These are phyloP conservation scores for Hippophae gyantsensis DNA, from an alignment of 306 rosid genomes.

Conservation along the genomic window DNA sequence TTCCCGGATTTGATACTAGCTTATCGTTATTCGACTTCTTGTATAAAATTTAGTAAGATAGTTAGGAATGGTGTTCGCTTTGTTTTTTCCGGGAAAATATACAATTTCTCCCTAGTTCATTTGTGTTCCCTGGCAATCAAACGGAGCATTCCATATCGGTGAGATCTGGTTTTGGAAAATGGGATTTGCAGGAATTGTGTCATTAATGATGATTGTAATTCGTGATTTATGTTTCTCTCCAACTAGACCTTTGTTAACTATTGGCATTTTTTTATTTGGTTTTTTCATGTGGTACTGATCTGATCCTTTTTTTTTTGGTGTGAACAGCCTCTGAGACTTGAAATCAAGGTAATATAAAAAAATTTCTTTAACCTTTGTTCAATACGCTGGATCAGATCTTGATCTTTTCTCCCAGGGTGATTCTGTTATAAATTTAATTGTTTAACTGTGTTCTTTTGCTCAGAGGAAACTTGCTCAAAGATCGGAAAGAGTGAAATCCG, in stretches of 20 bases:
- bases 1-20: slow-evolving; percentile 34
- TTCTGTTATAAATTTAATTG: slow-evolving; percentile 14
- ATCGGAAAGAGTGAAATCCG: slow-evolving; percentile 81
- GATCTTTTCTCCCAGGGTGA: slow-evolving; percentile 2
- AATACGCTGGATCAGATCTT: slow-evolving; percentile 10
- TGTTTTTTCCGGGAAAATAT: slow-evolving; percentile 8
- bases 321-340: slow-evolving; percentile 98
- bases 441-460: slow-evolving; percentile 5
- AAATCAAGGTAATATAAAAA: slow-evolving; percentile 82
- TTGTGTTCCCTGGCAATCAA: slow-evolving; percentile 9
- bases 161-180: slow-evolving; percentile 37
- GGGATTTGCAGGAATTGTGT: slow-evolving; percentile 17
- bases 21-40: slow-evolving; percentile 11
- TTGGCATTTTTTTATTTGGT: slow-evolving; percentile 12
- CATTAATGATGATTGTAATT: slow-evolving; percentile 8
- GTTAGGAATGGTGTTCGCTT: slow-evolving; percentile 16
- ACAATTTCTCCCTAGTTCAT: not conserved
- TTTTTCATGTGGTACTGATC: slow-evolving; percentile 29
- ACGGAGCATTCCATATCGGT: slow-evolving; percentile 5
- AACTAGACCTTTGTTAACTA: not conserved
- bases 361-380: slow-evolving; percentile 6
- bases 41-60: slow-evolving; percentile 7
- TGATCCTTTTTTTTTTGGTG: slow-evolving; percentile 24
- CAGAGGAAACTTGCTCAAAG: slow-evolving; percentile 62
- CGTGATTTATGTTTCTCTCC: not conserved